Evolutionary conservation across 345 rosid genomes (phyloP), one percentile per base, ranked within the genome.

Genomic region (Crucihimalaya himalaica): DNA sequence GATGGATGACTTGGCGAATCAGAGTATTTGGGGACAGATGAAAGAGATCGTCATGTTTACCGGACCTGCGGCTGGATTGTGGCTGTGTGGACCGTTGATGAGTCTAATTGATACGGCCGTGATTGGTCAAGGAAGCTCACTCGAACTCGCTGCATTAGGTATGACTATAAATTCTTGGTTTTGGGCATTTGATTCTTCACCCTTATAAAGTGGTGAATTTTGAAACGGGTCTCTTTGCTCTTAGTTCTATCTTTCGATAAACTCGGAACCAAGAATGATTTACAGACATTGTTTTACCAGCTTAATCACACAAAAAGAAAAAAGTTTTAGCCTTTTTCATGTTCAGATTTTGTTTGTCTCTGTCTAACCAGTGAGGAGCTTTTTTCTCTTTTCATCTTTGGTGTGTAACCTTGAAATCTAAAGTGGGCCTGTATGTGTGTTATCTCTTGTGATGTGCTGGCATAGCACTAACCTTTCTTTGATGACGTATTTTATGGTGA

Each of bases 131-230:
- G 88, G 92, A 69, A 93, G 98, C 82, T 93, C 89, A 5, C 55
- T 86, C 31, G 97, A 93, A 81, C 97, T 91, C 48, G 97, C 97
- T 25, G 98, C 98, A 75, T 80, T 93, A 78, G 98, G 97, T 93
- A 63, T 34, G 43, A 71, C 46, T 5, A 7, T 15, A 2, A 16
- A 27, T 14, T 48, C 18, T 31, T 25, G 37, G 1, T 64, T 29
- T 29, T 47, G 4, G 2, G 8, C 46, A 14, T 42, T 14, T 40
- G 4, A 4, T 11, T 39, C 16, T 14, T 63, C 5, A 5, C 16
- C 16, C 54, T 66, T 23, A 2, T 12, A 18, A 39, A 39, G 12
- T 45, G 43, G 14, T 66, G 48, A 25, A 20, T 21, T 52, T 66
- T 35, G 32, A 23, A 35, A 14, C 15, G 60, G 9, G 12, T 52